A percentile compares a stretch with the other conserved stretches of the same genome.
Conservation (phyloP, 208 protist genomes). For the Crithidia sp. region DNA sequence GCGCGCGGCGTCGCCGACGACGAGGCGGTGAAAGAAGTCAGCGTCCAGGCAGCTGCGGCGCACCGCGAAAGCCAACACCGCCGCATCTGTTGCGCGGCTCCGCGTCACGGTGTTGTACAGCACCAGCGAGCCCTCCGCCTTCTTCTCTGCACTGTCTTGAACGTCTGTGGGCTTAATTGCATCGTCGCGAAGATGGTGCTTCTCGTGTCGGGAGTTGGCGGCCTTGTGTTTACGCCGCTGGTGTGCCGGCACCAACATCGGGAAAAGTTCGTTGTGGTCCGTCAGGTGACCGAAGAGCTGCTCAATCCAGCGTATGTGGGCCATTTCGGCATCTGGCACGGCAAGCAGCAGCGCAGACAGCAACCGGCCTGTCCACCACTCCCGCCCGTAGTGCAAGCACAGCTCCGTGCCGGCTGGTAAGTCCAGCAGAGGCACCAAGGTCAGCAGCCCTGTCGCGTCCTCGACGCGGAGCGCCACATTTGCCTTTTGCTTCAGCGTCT, state of each 20-base stretch:
- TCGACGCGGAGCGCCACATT: conserved; percentile 71
- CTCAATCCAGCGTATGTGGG: conserved; percentile 75
- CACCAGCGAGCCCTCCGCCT: conserved; percentile 15
- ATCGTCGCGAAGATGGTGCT: no score
- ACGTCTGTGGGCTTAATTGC: no score
- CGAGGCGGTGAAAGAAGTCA: conserved; percentile 49
- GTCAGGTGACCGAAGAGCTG: conserved; percentile 46
- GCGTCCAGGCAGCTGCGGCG: conserved; percentile 66
- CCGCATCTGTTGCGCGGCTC: conserved; percentile 58
- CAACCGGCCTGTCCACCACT: conserved; percentile 86
- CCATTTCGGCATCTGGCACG: conserved; percentile 52
- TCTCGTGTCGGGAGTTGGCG: neutral
- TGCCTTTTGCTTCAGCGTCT: conserved; percentile 63
- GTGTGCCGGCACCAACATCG: conserved; percentile 42
- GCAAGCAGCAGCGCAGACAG: conserved; percentile 67
- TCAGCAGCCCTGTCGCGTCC: conserved; percentile 52
- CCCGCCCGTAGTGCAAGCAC: conserved; percentile 83
- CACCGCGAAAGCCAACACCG: conserved; percentile 66
- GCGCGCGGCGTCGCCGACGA: conserved; percentile 25
- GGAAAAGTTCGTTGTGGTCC: conserved; percentile 66
- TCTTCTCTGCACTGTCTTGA: neutral
- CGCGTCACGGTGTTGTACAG: conserved; percentile 72
- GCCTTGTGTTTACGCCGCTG: conserved; percentile 11
- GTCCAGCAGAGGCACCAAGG: conserved; percentile 66
- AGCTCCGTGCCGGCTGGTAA: conserved; percentile 77